A percentile compares a stretch with the other conserved stretches of the same genome.
These are phyloP conservation scores for Auricularia heimuer DNA, from an alignment of 768 basidiomycete genomes.

Conservation along the genomic window DNA sequence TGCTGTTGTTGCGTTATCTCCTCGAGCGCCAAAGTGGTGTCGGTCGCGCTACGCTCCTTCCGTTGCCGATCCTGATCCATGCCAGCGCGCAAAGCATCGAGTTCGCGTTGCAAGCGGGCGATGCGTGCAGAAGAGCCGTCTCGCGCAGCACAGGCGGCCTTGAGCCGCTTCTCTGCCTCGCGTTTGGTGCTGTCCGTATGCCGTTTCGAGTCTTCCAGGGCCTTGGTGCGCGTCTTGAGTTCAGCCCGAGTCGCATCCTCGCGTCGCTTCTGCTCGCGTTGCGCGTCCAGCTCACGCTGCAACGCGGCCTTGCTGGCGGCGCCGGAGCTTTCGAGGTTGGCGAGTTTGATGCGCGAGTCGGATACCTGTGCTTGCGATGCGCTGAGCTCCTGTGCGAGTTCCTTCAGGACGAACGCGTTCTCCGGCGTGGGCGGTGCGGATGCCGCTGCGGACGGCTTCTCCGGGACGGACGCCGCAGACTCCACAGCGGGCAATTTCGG, in stretches of 20 bases:
- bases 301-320: conserved; percentile 52
- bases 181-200: conserved; percentile 67
- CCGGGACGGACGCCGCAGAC: background rate
- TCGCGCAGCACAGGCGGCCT: conserved; percentile 51
- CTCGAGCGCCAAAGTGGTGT: conserved; percentile 41
- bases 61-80: conserved; percentile 46
- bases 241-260: conserved; percentile 76
- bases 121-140: conserved; percentile 52
- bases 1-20: conserved; percentile 37
- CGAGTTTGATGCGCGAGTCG: conserved; percentile 62
- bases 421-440: conserved; percentile 31
- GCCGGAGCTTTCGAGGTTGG: conserved; percentile 47
- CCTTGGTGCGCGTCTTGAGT: conserved; percentile 72
- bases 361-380: conserved; percentile 47
- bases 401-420: conserved; percentile 59
- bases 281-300: conserved; percentile 63
- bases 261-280: conserved; percentile 64
- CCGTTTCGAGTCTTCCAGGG: conserved; percentile 79
- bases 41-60: conserved; percentile 22
- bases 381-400: conserved; percentile 67
- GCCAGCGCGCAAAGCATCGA: conserved; percentile 42
- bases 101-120: conserved; percentile 52
- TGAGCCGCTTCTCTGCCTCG: conserved; percentile 84
- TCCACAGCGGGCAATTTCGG: conserved; percentile 12
- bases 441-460: conserved; percentile 12